Evolutionary conservation across 2,329 filamentous ascomycete species (phyloP).

Genomic region (Trichoderma sp.): DNA sequence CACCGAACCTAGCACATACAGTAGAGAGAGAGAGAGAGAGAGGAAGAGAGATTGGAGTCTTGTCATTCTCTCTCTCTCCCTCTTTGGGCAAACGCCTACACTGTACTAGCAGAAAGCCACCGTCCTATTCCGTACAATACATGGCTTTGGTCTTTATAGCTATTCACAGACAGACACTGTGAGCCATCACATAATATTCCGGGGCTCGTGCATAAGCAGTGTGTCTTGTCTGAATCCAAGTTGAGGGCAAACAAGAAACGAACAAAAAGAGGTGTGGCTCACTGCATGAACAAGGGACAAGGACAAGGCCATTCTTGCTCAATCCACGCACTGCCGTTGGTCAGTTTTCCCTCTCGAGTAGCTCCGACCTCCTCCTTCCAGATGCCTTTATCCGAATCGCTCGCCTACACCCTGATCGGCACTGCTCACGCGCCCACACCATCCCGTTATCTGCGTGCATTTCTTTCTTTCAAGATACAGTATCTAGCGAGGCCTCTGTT

Average conservation of each 20-base stretch:
- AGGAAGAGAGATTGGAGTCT: background rate
- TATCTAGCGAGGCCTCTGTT: background rate
- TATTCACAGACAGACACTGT: background rate
- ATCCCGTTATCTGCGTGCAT: background rate
- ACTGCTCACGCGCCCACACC: slow-evolving; percentile 2
- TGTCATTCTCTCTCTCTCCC: background rate
- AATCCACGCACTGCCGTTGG: background rate
- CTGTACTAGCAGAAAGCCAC: background rate
- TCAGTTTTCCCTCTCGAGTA: background rate
- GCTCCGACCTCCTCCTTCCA: background rate
- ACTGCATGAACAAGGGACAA: background rate
- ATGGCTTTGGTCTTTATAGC: background rate
- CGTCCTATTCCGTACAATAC: background rate
- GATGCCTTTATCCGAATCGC: background rate
- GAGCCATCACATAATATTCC: background rate
- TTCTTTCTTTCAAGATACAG: background rate
- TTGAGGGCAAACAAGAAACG: background rate
- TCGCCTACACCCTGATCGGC: background rate
- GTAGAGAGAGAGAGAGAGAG: too few relatives aligned
- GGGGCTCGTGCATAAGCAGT: background rate
- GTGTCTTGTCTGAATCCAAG: background rate
- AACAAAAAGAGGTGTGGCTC: background rate
- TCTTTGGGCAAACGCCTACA: background rate
- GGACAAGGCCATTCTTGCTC: background rate
- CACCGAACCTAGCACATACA: background rate